A percentile compares a stretch with the other conserved stretches of the same genome.
Conservation (phyloP, 345 rosid species). For the Trapa bicornis region DNA sequence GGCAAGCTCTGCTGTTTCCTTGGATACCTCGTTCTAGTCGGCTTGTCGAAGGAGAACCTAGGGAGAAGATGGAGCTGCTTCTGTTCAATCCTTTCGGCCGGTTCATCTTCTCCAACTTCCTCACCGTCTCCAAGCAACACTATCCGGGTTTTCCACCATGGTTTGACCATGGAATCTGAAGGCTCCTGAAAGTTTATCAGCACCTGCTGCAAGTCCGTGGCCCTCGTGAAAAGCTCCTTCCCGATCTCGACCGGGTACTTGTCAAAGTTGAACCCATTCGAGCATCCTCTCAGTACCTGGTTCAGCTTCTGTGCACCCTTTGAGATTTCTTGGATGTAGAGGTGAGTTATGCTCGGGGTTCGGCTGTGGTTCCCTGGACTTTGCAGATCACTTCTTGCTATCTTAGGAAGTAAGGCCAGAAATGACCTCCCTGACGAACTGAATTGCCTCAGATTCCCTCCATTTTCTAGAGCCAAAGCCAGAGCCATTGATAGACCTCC, state of each 20-base stretch:
- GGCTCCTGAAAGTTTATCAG: conserved; percentile 68
- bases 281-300: conserved; percentile 61
- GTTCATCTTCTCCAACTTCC: conserved; percentile 24
- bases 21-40: conserved; percentile 19
- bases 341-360: conserved; percentile 40
- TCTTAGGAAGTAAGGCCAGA: conserved; percentile 49
- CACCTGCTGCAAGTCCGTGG: conserved; percentile 72
- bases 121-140: conserved; percentile 60
- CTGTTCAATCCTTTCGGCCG: conserved; percentile 13
- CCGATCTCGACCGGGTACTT: conserved; percentile 66
- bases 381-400: conserved; percentile 37
- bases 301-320: conserved; percentile 67
- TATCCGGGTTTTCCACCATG: conserved; percentile 41
- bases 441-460: conserved; percentile 42
- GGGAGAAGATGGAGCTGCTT: conserved; percentile 33
- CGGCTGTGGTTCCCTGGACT: conserved; percentile 35
- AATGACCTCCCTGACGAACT: conserved; percentile 46
- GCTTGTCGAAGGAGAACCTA: conserved; percentile 42
- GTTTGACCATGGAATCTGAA: conserved; percentile 37
- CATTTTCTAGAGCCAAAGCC: conserved; percentile 66
- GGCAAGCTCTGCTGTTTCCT: conserved; percentile 37
- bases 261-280: conserved; percentile 48
- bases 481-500: conserved; percentile 58
- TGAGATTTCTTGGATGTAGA: conserved; percentile 65
- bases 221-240: conserved; percentile 61